Percentiles rank a stretch among this genome's conserved stretches.
Conservation (phyloP, 495 filamentous ascomycete species). For the Mycothermus thermophilus region DNA sequence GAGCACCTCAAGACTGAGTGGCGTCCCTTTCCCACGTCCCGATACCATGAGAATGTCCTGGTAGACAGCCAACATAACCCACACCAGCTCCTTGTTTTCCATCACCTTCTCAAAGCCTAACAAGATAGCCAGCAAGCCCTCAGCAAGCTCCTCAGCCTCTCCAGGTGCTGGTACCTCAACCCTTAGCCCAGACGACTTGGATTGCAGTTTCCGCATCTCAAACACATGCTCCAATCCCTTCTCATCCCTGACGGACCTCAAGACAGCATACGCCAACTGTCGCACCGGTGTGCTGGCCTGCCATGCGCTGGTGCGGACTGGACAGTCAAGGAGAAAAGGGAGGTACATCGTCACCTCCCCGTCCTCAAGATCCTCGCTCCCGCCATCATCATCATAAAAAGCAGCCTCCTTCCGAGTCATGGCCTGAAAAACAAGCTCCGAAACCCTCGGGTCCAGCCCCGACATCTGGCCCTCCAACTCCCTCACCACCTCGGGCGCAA, state of each 20-base stretch:
- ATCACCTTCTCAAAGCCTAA: constrained; percentile 1
- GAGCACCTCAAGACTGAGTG: constrained; percentile 17
- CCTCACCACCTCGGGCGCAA: constrained; percentile 7
- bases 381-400: neutral
- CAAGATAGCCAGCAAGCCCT: constrained; percentile 5
- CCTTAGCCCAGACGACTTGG: constrained; percentile 9
- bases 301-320: constrained; percentile 50
- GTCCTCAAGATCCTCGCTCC: neutral
- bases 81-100: constrained; percentile 10
- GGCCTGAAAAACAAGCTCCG: constrained; percentile 33
- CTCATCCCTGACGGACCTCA: constrained; percentile 26
- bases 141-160: constrained; percentile 1
- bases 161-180: constrained; percentile 4
- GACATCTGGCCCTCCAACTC: neutral
- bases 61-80: constrained; percentile 28
- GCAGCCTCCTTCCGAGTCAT: neutral
- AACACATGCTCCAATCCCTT: constrained; percentile 6
- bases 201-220: constrained; percentile 20
- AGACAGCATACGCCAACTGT: constrained; percentile 43
- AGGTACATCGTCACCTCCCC: constrained; percentile 38
- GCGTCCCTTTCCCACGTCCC: constrained; percentile 15
- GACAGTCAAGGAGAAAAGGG: constrained; percentile 44
- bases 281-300: constrained; percentile 38
- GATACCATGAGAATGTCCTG: constrained; percentile 28
- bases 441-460: constrained; percentile 34